phyloP scores from a whole-genome alignment of 2,329 filamentous ascomycete species.

The Aspergillus niger region DNA sequence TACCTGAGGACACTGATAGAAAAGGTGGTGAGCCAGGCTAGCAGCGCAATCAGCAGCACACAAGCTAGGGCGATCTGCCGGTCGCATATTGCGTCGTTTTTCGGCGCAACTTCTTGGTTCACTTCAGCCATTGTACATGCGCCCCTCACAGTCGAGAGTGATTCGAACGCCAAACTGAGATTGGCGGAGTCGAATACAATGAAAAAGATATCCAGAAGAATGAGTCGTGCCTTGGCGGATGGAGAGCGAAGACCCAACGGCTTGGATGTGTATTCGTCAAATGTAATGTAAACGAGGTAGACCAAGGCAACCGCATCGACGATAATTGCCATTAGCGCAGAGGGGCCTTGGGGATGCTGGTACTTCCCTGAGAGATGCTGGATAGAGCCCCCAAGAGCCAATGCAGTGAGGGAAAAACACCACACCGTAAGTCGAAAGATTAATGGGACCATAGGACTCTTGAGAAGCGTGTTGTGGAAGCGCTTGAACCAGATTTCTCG shows the following conservation, averaged over 20 bases:
- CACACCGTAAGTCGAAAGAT: constrained; percentile 81
- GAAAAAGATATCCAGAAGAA: constrained; percentile 91
- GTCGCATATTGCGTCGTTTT: constrained; percentile 56
- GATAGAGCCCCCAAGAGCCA: constrained; percentile 76
- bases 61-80: constrained; percentile 72
- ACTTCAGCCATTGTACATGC: constrained; percentile 55
- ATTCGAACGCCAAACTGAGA: constrained; percentile 83
- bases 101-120: constrained; percentile 37
- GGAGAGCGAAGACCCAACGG: constrained; percentile 83
- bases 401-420: constrained; percentile 76
- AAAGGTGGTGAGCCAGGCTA: constrained; percentile 91
- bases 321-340: constrained; percentile 83
- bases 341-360: constrained; percentile 63
- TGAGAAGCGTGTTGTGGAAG: constrained; percentile 69
- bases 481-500: constrained; percentile 59
- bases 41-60: constrained; percentile 76
- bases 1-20: constrained; percentile 77
- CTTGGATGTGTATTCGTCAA: constrained; percentile 93
- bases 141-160: constrained; percentile 66
- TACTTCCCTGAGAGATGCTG: constrained; percentile 59
- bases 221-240: constrained; percentile 81
- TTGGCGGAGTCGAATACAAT: constrained; percentile 97
- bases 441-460: constrained; percentile 82
- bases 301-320: constrained; percentile 87
- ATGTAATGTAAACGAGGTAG: constrained; percentile 91